These are phyloP conservation scores for Clitocybe nebularis DNA, from an alignment of 1,284 basidiomycete genomes.

Conservation along the genomic window DNA sequence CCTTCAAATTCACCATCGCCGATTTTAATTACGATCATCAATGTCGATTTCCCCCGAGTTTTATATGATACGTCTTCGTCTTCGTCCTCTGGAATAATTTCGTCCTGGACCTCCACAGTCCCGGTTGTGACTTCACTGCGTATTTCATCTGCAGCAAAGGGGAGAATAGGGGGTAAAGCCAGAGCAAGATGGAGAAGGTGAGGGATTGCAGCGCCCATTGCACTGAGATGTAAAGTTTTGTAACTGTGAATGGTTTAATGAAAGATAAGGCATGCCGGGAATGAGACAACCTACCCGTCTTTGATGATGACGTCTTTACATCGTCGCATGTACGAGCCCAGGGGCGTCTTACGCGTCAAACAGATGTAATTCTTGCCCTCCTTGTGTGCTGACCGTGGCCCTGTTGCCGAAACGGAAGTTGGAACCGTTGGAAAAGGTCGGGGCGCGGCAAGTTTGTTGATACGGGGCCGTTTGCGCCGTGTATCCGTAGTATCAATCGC, in stretches of 20 bases:
- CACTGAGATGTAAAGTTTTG: constrained; percentile 72
- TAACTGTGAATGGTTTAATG: constrained; percentile 45
- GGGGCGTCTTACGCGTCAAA: constrained; percentile 71
- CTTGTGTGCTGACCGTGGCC: constrained; percentile 71
- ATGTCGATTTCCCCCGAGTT: constrained; percentile 65
- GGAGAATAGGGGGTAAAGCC: constrained; percentile 73
- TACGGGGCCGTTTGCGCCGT: constrained; percentile 32
- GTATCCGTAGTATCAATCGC: too few species aligned
- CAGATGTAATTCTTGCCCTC: constrained; percentile 80
- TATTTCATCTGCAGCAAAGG: constrained; percentile 64
- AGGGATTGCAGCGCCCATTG: constrained; percentile 86
- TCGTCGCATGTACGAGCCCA: constrained; percentile 74
- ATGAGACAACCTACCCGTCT: constrained; percentile 58
- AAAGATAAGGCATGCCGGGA: constrained; percentile 7
- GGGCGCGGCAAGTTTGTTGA: constrained; percentile 65
- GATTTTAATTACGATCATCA: constrained; percentile 57
- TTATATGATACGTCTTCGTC: constrained; percentile 66
- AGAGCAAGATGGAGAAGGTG: constrained; percentile 70
- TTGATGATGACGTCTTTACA: constrained; percentile 75
- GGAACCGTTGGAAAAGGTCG: constrained; percentile 76
- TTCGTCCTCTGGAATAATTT: constrained; percentile 72
- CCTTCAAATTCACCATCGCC: constrained; percentile 51
- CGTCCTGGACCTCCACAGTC: constrained; percentile 76
- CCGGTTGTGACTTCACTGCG: constrained; percentile 68
- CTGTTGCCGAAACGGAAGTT: constrained; percentile 70